Evolutionary conservation across 257 asterid species (phyloP).

Genomic region (Salvia rosmarinus): DNA sequence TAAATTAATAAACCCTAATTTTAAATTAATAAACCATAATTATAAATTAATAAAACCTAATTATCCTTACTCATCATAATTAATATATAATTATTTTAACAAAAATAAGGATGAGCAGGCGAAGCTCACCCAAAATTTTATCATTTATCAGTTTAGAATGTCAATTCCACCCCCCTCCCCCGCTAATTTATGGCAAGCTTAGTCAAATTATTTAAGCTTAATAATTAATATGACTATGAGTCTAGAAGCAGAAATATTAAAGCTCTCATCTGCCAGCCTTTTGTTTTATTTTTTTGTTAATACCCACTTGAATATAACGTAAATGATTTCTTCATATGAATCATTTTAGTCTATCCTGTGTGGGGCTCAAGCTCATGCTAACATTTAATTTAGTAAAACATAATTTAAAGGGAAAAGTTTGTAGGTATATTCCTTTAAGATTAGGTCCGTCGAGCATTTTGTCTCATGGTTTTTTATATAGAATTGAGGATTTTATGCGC

Average conservation of each 20-base stretch:
- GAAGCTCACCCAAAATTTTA: too few species aligned
- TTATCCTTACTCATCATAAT: too few species aligned
- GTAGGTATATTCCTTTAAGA: background rate
- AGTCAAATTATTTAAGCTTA: constrained; percentile 9
- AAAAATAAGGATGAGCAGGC: too few species aligned
- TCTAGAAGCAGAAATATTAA: constrained; percentile 6
- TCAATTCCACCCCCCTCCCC: background rate
- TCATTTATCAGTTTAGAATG: constrained; percentile 20
- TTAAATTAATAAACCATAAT: too few species aligned
- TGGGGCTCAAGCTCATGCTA: background rate
- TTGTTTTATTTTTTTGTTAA: background rate
- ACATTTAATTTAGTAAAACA: too few species aligned
- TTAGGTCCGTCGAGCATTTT: background rate
- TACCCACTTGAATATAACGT: background rate
- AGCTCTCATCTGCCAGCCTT: constrained; percentile 10
- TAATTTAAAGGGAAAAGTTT: background rate
- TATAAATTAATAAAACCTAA: too few species aligned
- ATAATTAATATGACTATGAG: background rate
- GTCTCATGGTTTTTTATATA: background rate
- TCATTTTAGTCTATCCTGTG: background rate
- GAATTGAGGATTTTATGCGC: background rate
- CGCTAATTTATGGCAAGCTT: constrained; percentile 21
- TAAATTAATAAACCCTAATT: too few species aligned
- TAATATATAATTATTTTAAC: too few species aligned
- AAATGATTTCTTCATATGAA: background rate